Evolutionary conservation across 345 rosid species (phyloP).

Genomic region (Cardamine chenopodiifolia): DNA sequence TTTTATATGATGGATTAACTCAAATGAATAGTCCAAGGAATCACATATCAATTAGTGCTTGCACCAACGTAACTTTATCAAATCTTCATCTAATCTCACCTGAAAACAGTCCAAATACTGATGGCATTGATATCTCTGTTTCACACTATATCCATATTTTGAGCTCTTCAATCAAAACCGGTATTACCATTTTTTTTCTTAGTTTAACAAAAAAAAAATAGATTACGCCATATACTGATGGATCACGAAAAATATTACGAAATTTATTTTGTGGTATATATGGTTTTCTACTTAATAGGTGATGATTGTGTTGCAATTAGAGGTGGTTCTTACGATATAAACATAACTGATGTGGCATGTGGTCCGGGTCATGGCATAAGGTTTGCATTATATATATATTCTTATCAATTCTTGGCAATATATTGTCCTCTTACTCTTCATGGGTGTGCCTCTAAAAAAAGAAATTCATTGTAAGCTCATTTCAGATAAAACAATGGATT

Average conservation of each 20-base stretch:
- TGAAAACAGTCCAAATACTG: slow-evolving; percentile 50
- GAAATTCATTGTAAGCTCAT: too few species aligned
- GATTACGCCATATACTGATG: background rate
- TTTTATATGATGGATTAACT: slow-evolving; percentile 39
- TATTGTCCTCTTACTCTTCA: too few species aligned
- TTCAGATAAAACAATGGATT: too few species aligned
- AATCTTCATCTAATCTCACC: slow-evolving; percentile 48
- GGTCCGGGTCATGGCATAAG: slow-evolving; percentile 76
- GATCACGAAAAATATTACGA: background rate
- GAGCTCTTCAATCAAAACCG: slow-evolving; percentile 43
- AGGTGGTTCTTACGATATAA: slow-evolving; percentile 29
- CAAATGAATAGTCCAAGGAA: slow-evolving; percentile 36
- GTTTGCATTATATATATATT: background rate
- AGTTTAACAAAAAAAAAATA: background rate
- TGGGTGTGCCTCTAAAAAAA: too few species aligned
- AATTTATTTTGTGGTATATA: background rate
- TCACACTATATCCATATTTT: slow-evolving; percentile 37
- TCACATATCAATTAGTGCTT: slow-evolving; percentile 34
- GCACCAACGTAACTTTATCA: slow-evolving; percentile 35
- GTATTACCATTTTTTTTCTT: slow-evolving; percentile 34
- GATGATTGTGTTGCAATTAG: slow-evolving; percentile 62
- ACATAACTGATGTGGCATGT: slow-evolving; percentile 45
- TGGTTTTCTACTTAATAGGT: slow-evolving; percentile 33
- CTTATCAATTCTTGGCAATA: too few species aligned
- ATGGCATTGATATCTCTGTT: slow-evolving; percentile 45